Percentiles rank a stretch among this genome's conserved stretches.
phyloP scores from a whole-genome alignment of 139 green algal genomes.

The Ulvella scutata region DNA sequence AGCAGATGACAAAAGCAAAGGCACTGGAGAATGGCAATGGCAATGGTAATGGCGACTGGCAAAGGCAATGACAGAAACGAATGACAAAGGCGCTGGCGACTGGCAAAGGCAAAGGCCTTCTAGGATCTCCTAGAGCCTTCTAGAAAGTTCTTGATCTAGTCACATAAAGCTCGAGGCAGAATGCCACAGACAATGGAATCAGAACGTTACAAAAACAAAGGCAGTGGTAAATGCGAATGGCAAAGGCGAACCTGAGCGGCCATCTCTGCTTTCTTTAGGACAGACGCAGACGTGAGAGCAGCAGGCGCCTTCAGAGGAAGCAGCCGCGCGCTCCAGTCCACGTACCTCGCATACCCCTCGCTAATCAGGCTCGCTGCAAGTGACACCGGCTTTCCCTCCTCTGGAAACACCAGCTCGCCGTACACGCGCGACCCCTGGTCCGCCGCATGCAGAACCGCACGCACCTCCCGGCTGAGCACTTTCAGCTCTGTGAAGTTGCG shows the following conservation, averaged over 20 bases:
- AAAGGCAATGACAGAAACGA: neutral
- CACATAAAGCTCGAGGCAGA: no score
- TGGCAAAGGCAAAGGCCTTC: no score
- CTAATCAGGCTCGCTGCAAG: neutral
- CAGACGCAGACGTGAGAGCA: neutral
- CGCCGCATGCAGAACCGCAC: neutral
- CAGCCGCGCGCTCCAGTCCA: neutral
- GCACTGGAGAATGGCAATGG: no score
- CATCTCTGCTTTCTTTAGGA: neutral
- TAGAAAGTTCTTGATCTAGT: no score
- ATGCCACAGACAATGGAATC: no score
- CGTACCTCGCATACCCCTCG: neutral
- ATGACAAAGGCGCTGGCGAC: neutral
- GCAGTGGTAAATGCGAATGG: no score
- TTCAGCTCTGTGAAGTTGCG: slow-evolving; percentile 69
- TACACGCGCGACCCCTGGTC: neutral
- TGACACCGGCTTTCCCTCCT: neutral
- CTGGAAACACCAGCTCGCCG: neutral
- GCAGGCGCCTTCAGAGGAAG: neutral
- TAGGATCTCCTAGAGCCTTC: no score
- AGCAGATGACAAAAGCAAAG: no score
- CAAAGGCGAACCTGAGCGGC: neutral
- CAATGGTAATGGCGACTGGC: no score
- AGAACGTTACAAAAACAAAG: no score
- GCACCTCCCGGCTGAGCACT: slow-evolving; percentile 49